A percentile compares a stretch with the other conserved stretches of the same genome.
phyloP scores from a whole-genome alignment of 768 basidiomycete species.

The Suillus fuscotomentosus region DNA sequence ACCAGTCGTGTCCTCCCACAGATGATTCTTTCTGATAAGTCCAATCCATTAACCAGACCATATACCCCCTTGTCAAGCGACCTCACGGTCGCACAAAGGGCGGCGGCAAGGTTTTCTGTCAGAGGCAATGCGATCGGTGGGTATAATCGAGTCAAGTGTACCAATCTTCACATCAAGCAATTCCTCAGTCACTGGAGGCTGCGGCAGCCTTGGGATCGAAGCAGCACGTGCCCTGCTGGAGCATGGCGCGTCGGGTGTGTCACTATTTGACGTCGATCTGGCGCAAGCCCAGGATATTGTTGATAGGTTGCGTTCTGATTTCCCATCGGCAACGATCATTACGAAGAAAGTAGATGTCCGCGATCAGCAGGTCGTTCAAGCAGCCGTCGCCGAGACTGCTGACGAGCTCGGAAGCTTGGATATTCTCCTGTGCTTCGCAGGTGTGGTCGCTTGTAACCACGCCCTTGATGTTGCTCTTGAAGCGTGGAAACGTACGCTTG shows the following conservation, averaged over 20 bases:
- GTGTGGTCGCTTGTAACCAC: slow-evolving; percentile 35
- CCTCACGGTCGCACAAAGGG: slow-evolving; percentile 24
- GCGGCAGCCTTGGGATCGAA: slow-evolving; percentile 38
- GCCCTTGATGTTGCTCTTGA: slow-evolving; percentile 30
- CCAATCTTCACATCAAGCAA: not conserved
- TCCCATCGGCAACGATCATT: slow-evolving; percentile 32
- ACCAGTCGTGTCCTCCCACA: slow-evolving; percentile 28
- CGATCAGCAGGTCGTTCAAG: slow-evolving; percentile 21
- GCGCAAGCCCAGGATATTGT: slow-evolving; percentile 8
- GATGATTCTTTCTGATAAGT: slow-evolving; percentile 32
- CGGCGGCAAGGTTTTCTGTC: slow-evolving; percentile 35
- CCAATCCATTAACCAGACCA: slow-evolving; percentile 32
- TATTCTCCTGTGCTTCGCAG: slow-evolving; percentile 43
- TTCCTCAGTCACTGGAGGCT: slow-evolving; percentile 41
- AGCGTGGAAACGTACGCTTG: slow-evolving; percentile 38
- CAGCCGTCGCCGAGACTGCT: slow-evolving; percentile 24
- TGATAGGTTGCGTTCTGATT: slow-evolving; percentile 21
- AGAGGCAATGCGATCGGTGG: slow-evolving; percentile 41
- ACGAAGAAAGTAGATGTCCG: slow-evolving; percentile 35
- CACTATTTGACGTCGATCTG: slow-evolving; percentile 24
- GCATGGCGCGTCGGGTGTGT: slow-evolving; percentile 35
- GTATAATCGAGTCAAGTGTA: slow-evolving; percentile 7
- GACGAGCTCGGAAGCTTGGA: slow-evolving; percentile 33
- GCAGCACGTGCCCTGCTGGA: slow-evolving; percentile 41
- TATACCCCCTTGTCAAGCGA: slow-evolving; percentile 16